Evolutionary conservation across 257 asterid species (phyloP).

Genomic region (Plectranthus barbatus): DNA sequence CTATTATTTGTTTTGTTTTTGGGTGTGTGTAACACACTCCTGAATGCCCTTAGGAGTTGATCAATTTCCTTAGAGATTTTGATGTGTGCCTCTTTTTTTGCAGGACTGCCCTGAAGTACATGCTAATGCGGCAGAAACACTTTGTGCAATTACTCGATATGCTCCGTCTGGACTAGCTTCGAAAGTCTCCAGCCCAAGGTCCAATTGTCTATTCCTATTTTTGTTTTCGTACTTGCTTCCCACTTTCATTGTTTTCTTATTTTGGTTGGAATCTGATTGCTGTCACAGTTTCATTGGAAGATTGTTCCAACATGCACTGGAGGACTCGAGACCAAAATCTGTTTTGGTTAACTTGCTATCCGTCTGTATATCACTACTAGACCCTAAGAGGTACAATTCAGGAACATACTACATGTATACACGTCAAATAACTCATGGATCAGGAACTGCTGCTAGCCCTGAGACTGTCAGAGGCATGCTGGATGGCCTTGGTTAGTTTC

Average conservation of each 20-base stretch:
- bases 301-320: slow-evolving; percentile 70
- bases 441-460: slow-evolving; percentile 50
- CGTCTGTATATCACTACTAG: slow-evolving; percentile 69
- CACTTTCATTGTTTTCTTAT: slow-evolving; percentile 11
- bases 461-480: slow-evolving; percentile 73
- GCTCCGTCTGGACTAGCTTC: slow-evolving; percentile 71
- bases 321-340: slow-evolving; percentile 71
- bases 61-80: not conserved
- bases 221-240: slow-evolving; percentile 2
- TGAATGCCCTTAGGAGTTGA: too few species aligned
- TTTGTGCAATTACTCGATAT: slow-evolving; percentile 67
- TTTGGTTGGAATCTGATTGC: slow-evolving; percentile 19
- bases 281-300: slow-evolving; percentile 61
- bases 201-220: slow-evolving; percentile 8
- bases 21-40: too few species aligned
- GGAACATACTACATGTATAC: slow-evolving; percentile 59
- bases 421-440: slow-evolving; percentile 48
- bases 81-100: slow-evolving; percentile 8
- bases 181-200: slow-evolving; percentile 82
- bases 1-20: too few species aligned
- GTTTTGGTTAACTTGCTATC: slow-evolving; percentile 69
- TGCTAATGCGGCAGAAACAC: slow-evolving; percentile 92
- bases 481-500: slow-evolving; percentile 55
- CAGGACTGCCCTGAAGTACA: slow-evolving; percentile 94
- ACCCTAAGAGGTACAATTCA: slow-evolving; percentile 64